phyloP scores from a whole-genome alignment of 805 yeast genomes.

The Barnettozyma sucrosica region DNA sequence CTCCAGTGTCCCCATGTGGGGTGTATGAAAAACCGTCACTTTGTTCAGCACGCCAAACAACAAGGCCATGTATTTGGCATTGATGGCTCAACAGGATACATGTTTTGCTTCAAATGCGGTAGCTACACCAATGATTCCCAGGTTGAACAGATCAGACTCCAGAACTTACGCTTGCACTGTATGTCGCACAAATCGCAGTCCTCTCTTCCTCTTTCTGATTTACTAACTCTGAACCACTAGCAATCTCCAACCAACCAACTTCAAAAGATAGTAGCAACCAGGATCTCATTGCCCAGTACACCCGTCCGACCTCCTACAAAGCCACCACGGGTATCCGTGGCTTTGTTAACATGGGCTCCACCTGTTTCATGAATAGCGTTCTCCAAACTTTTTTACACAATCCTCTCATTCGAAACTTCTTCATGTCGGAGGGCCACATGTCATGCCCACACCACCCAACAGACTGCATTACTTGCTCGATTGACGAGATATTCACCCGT shows the following conservation, averaged over 20 bases:
- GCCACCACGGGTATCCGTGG: slow-evolving; percentile 83
- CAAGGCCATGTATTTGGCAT: slow-evolving; percentile 57
- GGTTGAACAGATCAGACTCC: slow-evolving; percentile 45
- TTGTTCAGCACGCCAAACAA: slow-evolving; percentile 39
- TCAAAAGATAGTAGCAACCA: slow-evolving; percentile 20
- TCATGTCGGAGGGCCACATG: slow-evolving; percentile 68
- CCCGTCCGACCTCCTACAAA: slow-evolving; percentile 33
- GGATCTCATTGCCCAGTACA: slow-evolving; percentile 27
- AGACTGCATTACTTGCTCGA: slow-evolving; percentile 74
- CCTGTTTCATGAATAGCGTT: slow-evolving; percentile 95
- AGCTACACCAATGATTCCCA: slow-evolving; percentile 60
- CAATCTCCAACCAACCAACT: not conserved
- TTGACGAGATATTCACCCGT: slow-evolving; percentile 71
- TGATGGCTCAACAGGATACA: slow-evolving; percentile 58
- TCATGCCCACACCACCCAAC: slow-evolving; percentile 40
- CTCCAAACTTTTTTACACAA: slow-evolving; percentile 86
- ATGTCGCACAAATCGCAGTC: not conserved
- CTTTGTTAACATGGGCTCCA: slow-evolving; percentile 89
- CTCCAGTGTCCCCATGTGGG: slow-evolving; percentile 76
- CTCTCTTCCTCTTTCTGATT: not conserved
- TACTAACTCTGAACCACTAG: not conserved
- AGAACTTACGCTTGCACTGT: slow-evolving; percentile 2
- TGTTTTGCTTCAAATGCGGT: slow-evolving; percentile 76
- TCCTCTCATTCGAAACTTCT: slow-evolving; percentile 75
- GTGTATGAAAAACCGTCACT: slow-evolving; percentile 49